These are phyloP conservation scores for Coleophoma eucalyptorum DNA, from an alignment of 2,329 filamentous ascomycete species.

Conservation along the genomic window DNA sequence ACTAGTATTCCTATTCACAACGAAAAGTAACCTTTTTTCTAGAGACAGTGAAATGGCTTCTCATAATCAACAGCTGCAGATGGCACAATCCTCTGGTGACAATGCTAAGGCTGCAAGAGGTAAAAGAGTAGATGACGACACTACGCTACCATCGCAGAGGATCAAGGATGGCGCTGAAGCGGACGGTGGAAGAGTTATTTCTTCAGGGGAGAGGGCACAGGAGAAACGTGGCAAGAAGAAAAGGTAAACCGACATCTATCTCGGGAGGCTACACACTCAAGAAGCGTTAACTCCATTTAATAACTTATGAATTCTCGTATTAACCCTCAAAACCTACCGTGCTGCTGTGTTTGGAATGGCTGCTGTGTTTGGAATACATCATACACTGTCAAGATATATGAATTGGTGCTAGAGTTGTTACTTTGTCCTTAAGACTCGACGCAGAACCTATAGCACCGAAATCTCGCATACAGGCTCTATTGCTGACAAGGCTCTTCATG, in stretches of 20 bases:
- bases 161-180: neutral
- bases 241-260: neutral
- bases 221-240: neutral
- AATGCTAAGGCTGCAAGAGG: neutral
- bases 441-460: too few relatives aligned
- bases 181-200: neutral
- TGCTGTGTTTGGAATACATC: too few relatives aligned
- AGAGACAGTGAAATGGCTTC: neutral
- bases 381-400: too few relatives aligned
- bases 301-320: too few relatives aligned
- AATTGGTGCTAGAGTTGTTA: too few relatives aligned
- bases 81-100: neutral
- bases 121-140: neutral
- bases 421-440: too few relatives aligned
- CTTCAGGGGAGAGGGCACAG: neutral
- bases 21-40: neutral
- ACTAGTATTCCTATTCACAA: neutral
- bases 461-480: too few relatives aligned
- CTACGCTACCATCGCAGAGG: neutral
- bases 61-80: neutral
- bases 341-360: too few relatives aligned
- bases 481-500: conserved; percentile 34
- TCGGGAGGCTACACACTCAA: too few relatives aligned
- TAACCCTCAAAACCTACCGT: too few relatives aligned
- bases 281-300: too few relatives aligned